Evolutionary conservation across 2,329 filamentous ascomycete genomes (phyloP).

Genomic region (Zymoseptoria pseudotritici): DNA sequence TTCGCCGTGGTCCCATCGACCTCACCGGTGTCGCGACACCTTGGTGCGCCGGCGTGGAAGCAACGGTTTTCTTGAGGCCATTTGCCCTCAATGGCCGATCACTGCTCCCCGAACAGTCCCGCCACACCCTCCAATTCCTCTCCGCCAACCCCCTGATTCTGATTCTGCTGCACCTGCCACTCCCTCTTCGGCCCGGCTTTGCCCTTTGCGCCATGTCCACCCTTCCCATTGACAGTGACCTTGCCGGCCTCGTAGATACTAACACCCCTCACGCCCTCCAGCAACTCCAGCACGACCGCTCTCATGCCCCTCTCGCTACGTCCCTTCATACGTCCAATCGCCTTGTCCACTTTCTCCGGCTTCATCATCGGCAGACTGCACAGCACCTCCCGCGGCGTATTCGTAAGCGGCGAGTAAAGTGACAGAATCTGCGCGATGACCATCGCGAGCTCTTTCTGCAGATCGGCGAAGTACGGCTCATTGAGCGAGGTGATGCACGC

Average conservation of each 20-base stretch:
- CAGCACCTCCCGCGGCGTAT: constrained; percentile 68
- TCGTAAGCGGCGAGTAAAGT: constrained; percentile 62
- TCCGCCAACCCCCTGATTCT: constrained; percentile 29
- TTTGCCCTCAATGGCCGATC: not conserved
- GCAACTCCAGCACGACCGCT: constrained; percentile 70
- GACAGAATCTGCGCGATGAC: constrained; percentile 81
- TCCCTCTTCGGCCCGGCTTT: constrained; percentile 22
- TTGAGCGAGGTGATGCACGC: constrained; percentile 85
- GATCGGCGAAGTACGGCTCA: constrained; percentile 92
- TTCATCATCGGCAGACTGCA: constrained; percentile 71
- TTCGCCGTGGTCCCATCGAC: not conserved
- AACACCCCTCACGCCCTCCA: constrained; percentile 81
- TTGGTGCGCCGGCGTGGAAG: too few relatives aligned
- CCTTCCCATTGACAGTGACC: constrained; percentile 40
- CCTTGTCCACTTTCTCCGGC: constrained; percentile 55
- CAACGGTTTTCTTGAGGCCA: too few relatives aligned
- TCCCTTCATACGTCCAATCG: constrained; percentile 32
- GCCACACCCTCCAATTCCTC: constrained; percentile 38
- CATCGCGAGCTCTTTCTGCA: constrained; percentile 83
- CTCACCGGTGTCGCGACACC: not conserved
- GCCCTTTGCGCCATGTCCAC: constrained; percentile 2
- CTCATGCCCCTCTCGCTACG: constrained; percentile 64
- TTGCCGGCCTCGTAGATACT: constrained; percentile 91
- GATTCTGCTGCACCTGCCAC: constrained; percentile 16
- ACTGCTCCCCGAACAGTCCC: constrained; percentile 36